Evolutionary conservation across 176 grass and related monocot species (phyloP), one percentile per base, ranked within the genome.

Genomic region (Puya raimondii): DNA sequence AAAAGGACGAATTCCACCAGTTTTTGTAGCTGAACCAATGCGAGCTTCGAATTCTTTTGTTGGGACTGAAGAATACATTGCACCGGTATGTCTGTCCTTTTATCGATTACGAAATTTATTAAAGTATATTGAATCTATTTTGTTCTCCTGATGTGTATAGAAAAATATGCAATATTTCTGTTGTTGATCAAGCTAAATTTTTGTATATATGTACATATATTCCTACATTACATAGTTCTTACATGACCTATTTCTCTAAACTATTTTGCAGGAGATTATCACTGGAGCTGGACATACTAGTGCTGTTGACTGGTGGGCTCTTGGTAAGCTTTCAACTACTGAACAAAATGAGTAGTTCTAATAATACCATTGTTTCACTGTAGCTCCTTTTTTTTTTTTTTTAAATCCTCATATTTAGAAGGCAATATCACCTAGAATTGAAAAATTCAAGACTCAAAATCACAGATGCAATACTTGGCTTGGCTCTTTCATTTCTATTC

Each of bases 31-130:
- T 33, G 92, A 96, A 82, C 92, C 92, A 53, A 85, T 89, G 84
- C 86, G 92, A 77, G 92, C 92, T 69, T 96, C 88, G 48, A 96
- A 96, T 77, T 96, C 92, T 5, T 96, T 96, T 76, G 92, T 92
- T 83, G 92, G 92, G 53, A 96, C 88, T 14, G 92, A 96, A 79
- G 92, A 96, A 56, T 96, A 96, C 70, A 96, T 96, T 74, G 92
- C 92, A 47, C 92, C 92, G 51, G 92, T 96, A 96, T 78, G 77
- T 66, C 12, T 57, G 15, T 11, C 51, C 21, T 22, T 47, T 23
- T 63, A 11, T 61, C 71, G 11, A 53, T 3, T 18, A 9, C 4
- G 15, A 0, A 53, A 70, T 53, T 17, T 25, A 12, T 9, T 47
- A 67, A 11, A 13, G 71, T 73, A 29, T 23, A 56, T 29, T 4